phyloP scores from a whole-genome alignment of 768 basidiomycete genomes.

The Tulasnella sp. region DNA sequence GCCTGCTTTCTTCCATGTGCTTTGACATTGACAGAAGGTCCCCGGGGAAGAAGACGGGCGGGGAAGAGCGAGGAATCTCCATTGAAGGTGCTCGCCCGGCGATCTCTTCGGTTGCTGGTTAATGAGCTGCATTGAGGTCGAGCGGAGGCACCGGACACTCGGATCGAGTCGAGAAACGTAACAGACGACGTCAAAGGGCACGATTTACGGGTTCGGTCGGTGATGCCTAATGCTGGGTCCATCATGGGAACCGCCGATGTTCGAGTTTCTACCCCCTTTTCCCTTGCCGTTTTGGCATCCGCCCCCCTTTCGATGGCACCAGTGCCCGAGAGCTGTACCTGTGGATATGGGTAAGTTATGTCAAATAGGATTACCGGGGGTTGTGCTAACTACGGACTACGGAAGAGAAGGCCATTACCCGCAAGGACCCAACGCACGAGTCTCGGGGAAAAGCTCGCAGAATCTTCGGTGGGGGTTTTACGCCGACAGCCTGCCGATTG shows the following conservation, averaged over 20 bases:
- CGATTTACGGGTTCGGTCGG: neutral
- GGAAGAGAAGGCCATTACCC: neutral
- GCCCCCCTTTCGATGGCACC: neutral
- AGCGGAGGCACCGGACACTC: neutral
- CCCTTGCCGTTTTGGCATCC: neutral
- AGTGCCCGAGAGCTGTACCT: neutral
- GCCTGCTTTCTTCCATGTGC: neutral
- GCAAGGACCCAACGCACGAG: slow-evolving; percentile 13
- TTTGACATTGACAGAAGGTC: slow-evolving; percentile 8
- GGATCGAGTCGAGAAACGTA: slow-evolving; percentile 7
- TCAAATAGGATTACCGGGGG: neutral
- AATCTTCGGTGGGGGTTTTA: slow-evolving; percentile 12
- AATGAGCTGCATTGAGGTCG: neutral
- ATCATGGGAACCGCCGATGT: neutral
- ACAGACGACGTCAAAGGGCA: neutral
- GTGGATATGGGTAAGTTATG: neutral
- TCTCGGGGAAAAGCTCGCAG: slow-evolving; percentile 14
- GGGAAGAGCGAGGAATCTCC: slow-evolving; percentile 5
- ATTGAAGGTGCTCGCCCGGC: neutral
- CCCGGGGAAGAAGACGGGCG: neutral
- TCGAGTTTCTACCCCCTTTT: neutral
- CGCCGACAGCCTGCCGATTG: slow-evolving; percentile 7
- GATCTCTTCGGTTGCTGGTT: neutral
- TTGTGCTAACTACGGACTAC: neutral
- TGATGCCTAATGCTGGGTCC: neutral